Evolutionary conservation across 2,329 filamentous ascomycete species (phyloP).

Genomic region (Aspergillus alliaceus): DNA sequence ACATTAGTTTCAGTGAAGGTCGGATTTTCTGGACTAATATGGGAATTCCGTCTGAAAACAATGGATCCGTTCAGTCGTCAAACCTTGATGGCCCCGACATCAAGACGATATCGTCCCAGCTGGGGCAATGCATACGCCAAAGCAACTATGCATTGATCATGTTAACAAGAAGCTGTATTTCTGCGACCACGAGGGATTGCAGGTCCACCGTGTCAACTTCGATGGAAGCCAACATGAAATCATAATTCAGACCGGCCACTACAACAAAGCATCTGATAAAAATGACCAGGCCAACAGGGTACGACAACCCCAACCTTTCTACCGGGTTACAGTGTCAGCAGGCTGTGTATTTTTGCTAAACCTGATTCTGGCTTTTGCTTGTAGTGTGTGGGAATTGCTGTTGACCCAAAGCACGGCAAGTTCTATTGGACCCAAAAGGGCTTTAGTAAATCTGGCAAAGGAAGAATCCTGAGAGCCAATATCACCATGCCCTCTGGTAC

Average conservation of each 20-base stretch:
- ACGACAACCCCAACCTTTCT: neutral
- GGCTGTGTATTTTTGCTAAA: too few relatives aligned
- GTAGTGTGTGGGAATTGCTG: slow-evolving; percentile 55
- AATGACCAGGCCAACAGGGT: slow-evolving; percentile 43
- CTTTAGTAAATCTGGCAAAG: slow-evolving; percentile 50
- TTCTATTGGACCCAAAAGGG: slow-evolving; percentile 66
- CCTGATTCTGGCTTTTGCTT: too few relatives aligned
- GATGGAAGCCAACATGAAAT: slow-evolving; percentile 37
- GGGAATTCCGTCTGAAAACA: slow-evolving; percentile 39
- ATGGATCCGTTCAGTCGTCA: slow-evolving; percentile 46
- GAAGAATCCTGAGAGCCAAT: slow-evolving; percentile 55
- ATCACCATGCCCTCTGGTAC: slow-evolving; percentile 41
- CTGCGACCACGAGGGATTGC: slow-evolving; percentile 46
- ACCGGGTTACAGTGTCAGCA: too few relatives aligned
- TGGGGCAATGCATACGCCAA: slow-evolving; percentile 52
- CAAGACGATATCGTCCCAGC: slow-evolving; percentile 43
- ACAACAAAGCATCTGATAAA: slow-evolving; percentile 18
- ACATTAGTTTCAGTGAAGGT: slow-evolving; percentile 30
- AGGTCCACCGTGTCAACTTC: slow-evolving; percentile 36
- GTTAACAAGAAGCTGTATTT: slow-evolving; percentile 36
- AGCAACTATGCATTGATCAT: slow-evolving; percentile 39
- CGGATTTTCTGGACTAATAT: slow-evolving; percentile 55
- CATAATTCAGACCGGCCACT: slow-evolving; percentile 40
- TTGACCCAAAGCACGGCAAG: slow-evolving; percentile 45
- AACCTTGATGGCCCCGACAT: slow-evolving; percentile 52